Evolutionary conservation across 441 rosid species (phyloP), one percentile per base, ranked within the genome.

Genomic region (Jatropha multifida): DNA sequence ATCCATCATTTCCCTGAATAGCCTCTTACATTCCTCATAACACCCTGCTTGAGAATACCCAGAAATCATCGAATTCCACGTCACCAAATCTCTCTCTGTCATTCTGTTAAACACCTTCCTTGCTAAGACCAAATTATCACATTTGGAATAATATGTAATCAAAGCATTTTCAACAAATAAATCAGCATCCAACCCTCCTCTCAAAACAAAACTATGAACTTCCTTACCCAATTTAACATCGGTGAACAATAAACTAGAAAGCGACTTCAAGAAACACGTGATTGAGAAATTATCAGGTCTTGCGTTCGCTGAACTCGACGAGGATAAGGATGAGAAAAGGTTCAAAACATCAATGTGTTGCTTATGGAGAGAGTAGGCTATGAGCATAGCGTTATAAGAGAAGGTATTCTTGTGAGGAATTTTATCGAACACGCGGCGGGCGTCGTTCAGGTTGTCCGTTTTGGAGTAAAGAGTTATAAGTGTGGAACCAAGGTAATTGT

Each of bases 61-160:
- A 0, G 94, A 77, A 76, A 92, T 84, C 94, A 94, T 88, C 11
- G 96, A 92, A 77, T 92, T 94, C 97, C 98, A 94, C 0, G 93
- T 80, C 51, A 94, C 92, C 1, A 88, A 79, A 81, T 92, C 98
- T 85, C 90, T 92, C 14, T 82, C 76, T 49, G 71, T 63, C 91
- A 91, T 90, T 74, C 59, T 71, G 75, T 89, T 92, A 70, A 94
- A 94, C 85, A 91, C 61, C 63, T 70, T 86, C 85, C 90, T 83
- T 11, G 93, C 93, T 42, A 68, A 85, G 40, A 60, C 81, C 11
- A 74, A 46, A 10, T 80, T 82, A 41, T 80, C 81, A 73, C 92
- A 90, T 76, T 86, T 91, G 1, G 91, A 73, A 71, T 92, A 92
- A 66, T 76, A 91, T 0, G 90, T 85, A 55, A 94, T 70, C 89